A percentile compares a stretch with the other conserved stretches of the same genome.
Conservation (phyloP, 805 yeast species). For the Candida rishiriensis region DNA sequence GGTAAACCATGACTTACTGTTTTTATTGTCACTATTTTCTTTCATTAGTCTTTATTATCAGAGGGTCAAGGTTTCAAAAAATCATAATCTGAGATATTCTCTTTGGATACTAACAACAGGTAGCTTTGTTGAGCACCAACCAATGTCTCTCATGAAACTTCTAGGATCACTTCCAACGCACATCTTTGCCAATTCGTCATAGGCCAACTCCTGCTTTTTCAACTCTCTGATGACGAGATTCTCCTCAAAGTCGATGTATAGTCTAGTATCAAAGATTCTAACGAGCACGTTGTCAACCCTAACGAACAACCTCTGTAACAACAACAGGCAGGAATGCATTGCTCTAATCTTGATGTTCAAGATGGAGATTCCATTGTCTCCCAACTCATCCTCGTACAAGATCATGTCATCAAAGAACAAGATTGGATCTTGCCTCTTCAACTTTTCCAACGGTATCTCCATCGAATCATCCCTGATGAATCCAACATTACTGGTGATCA, state of each 20-base stretch:
- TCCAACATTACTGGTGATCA: constrained; percentile 10
- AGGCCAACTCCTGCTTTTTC: constrained; percentile 60
- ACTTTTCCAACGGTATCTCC: constrained; percentile 63
- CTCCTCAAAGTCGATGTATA: constrained; percentile 71
- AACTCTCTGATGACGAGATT: constrained; percentile 69
- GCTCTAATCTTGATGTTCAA: constrained; percentile 78
- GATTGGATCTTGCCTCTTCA: constrained; percentile 74
- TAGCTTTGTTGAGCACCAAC: constrained; percentile 66
- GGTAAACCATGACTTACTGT: too few species aligned
- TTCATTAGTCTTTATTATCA: constrained; percentile 1
- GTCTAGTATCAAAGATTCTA: constrained; percentile 78
- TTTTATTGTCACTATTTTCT: not conserved
- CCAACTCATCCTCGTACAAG: constrained; percentile 90
- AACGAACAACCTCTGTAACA: constrained; percentile 73
- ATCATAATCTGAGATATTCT: constrained; percentile 17
- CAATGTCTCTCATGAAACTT: constrained; percentile 68
- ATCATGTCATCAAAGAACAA: constrained; percentile 85
- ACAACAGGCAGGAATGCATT: constrained; percentile 73
- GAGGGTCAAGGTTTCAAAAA: too few species aligned
- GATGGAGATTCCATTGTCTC: constrained; percentile 89
- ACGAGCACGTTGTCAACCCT: constrained; percentile 88
- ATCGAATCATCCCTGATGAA: constrained; percentile 25
- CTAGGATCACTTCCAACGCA: constrained; percentile 60
- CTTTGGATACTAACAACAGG: constrained; percentile 21
- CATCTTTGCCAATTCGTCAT: constrained; percentile 39